Conservation (phyloP, 805 yeast species). For the Schwanniomyces occidentalis region DNA sequence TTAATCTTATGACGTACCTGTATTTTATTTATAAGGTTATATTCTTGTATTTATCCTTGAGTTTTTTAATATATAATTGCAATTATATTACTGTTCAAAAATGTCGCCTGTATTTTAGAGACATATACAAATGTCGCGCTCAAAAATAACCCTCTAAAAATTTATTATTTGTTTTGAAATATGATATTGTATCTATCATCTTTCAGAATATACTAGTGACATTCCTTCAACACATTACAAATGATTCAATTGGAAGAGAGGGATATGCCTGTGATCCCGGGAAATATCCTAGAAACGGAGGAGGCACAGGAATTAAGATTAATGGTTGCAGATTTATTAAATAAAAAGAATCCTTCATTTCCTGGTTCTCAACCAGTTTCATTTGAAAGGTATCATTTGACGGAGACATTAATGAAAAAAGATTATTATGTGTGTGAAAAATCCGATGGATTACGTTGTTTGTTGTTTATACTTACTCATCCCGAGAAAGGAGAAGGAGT, state of each 20-base stretch:
- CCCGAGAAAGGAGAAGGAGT: constrained; percentile 84
- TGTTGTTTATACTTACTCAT: constrained; percentile 66
- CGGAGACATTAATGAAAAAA: constrained; percentile 56
- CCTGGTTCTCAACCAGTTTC: constrained; percentile 98
- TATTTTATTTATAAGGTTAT: too few relatives aligned
- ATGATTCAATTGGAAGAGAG: constrained; percentile 44
- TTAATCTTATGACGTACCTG: too few relatives aligned
- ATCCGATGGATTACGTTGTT: constrained; percentile 87
- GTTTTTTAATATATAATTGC: too few relatives aligned
- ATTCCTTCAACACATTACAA: too few relatives aligned
- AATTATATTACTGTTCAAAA: too few relatives aligned
- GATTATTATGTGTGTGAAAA: constrained; percentile 97
- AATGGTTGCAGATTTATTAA: constrained; percentile 66
- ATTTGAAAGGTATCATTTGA: constrained; percentile 72
- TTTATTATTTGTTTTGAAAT: too few relatives aligned
- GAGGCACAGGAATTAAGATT: constrained; percentile 66
- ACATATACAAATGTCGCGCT: too few relatives aligned
- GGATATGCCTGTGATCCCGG: constrained; percentile 84
- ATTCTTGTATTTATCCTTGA: too few relatives aligned
- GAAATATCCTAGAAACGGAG: constrained; percentile 70
- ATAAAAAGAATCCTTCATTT: constrained; percentile 55
- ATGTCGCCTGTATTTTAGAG: too few relatives aligned
- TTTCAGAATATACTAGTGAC: too few relatives aligned
- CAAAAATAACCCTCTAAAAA: too few relatives aligned
- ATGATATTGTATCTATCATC: too few relatives aligned